phyloP scores from a whole-genome alignment of 495 filamentous ascomycete species.

The Glonium stellatum region DNA sequence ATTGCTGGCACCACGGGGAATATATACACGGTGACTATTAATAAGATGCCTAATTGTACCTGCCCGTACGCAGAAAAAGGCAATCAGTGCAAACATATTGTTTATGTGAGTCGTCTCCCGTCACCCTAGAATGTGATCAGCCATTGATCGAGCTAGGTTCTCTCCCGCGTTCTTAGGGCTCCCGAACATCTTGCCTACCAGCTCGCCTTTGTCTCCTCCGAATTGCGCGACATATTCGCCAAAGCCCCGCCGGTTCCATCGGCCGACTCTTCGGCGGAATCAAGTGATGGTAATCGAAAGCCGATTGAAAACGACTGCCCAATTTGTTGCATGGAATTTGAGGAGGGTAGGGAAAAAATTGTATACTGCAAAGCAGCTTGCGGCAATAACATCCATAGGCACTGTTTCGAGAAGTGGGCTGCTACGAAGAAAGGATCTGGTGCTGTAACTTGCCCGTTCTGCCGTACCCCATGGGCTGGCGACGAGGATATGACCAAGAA shows the following conservation, averaged over 20 bases:
- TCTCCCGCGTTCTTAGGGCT: conserved; percentile 59
- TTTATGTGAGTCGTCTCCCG: conserved; percentile 45
- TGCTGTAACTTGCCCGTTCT: conserved; percentile 62
- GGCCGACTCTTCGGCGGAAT: conserved; percentile 24
- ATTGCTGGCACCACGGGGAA: conserved; percentile 72
- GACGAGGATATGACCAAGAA: conserved; percentile 45
- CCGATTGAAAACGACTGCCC: conserved; percentile 68
- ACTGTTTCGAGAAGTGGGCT: conserved; percentile 68
- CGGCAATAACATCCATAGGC: conserved; percentile 70
- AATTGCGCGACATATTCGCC: conserved; percentile 57
- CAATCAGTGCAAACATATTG: conserved; percentile 72
- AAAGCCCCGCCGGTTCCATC: conserved; percentile 43
- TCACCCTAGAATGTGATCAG: neutral
- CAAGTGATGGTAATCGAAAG: conserved; percentile 48
- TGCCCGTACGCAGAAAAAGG: conserved; percentile 58
- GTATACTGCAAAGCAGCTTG: conserved; percentile 69
- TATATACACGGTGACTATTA: conserved; percentile 57
- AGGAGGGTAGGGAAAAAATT: conserved; percentile 47
- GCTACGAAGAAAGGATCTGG: conserved; percentile 40
- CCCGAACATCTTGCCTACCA: conserved; percentile 62
- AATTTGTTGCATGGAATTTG: conserved; percentile 69
- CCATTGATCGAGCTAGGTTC: conserved; percentile 39
- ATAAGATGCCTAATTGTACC: conserved; percentile 53
- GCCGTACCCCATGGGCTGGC: conserved; percentile 56
- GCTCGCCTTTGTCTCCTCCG: conserved; percentile 59